These are phyloP conservation scores for Aspergillus sp. DNA, from an alignment of 2,329 filamentous ascomycete genomes.

Conservation along the genomic window DNA sequence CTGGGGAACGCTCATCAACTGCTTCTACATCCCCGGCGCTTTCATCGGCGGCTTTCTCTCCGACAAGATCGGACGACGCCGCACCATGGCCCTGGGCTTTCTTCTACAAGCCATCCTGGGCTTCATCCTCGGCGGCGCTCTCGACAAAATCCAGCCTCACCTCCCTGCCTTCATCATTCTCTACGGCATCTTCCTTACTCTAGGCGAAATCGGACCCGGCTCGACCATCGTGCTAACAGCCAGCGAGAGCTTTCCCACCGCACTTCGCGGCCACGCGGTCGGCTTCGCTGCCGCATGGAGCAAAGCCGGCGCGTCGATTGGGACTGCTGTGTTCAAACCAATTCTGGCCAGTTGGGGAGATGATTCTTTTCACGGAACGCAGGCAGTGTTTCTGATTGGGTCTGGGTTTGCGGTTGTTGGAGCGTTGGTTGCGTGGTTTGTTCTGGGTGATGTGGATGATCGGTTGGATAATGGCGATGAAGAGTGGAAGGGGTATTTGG, in stretches of 20 bases:
- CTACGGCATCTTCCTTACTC: conserved; percentile 47
- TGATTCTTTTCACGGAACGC: conserved; percentile 39
- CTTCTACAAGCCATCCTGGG: conserved; percentile 40
- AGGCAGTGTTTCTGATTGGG: conserved; percentile 49
- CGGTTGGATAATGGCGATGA: conserved; percentile 42
- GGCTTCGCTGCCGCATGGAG: conserved; percentile 45
- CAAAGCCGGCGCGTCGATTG: conserved; percentile 49
- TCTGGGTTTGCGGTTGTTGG: conserved; percentile 47
- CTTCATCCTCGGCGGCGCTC: conserved; percentile 48
- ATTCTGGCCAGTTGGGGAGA: conserved; percentile 44
- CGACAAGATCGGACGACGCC: conserved; percentile 46
- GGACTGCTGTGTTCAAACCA: conserved; percentile 49
- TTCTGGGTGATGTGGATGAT: conserved; percentile 42
- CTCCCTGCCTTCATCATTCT: conserved; percentile 50
- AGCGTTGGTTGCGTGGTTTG: conserved; percentile 39
- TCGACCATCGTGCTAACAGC: conserved; percentile 34
- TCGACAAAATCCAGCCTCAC: conserved; percentile 41
- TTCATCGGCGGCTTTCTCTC: conserved; percentile 45
- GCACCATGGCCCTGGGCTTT: conserved; percentile 51
- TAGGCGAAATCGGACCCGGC: conserved; percentile 50
- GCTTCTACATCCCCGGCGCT: conserved; percentile 48
- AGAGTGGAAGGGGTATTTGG: conserved; percentile 41
- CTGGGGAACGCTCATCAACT: conserved; percentile 47
- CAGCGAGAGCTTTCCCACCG: conserved; percentile 48
- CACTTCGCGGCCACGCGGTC: conserved; percentile 46